These are phyloP conservation scores for Penicillium chermesinum DNA, from an alignment of 495 filamentous ascomycete genomes.

Conservation along the genomic window DNA sequence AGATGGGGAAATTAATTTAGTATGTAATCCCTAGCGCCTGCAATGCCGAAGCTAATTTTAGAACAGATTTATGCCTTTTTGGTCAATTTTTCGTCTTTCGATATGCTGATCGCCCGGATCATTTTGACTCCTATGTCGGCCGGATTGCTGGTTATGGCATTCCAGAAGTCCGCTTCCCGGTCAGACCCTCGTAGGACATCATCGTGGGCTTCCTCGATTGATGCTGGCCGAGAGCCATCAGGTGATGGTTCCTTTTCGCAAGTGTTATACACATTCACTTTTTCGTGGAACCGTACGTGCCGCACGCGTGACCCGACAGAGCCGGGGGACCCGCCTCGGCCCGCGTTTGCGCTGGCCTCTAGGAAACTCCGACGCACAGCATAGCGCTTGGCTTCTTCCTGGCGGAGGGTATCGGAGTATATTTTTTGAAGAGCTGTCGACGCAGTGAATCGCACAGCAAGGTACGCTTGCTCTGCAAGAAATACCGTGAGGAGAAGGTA, in stretches of 20 bases:
- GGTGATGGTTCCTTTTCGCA: constrained; percentile 6
- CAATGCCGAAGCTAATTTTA: neutral
- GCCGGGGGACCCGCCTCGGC: neutral
- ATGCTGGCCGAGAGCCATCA: constrained; percentile 16
- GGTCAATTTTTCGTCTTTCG: constrained; percentile 3
- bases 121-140: constrained; percentile 34
- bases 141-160: constrained; percentile 17
- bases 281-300: constrained; percentile 37
- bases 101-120: constrained; percentile 30
- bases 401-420: constrained; percentile 69
- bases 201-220: constrained; percentile 15
- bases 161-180: constrained; percentile 34
- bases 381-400: constrained; percentile 68
- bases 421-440: constrained; percentile 64
- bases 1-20: neutral
- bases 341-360: constrained; percentile 27
- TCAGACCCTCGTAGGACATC: constrained; percentile 25
- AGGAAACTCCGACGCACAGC: constrained; percentile 63
- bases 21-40: neutral
- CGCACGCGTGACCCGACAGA: constrained; percentile 15
- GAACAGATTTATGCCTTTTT: constrained; percentile 17
- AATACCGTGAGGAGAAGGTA: constrained; percentile 75
- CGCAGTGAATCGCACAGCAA: constrained; percentile 62
- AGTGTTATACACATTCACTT: constrained; percentile 33
- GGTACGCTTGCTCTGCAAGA: constrained; percentile 76